Percentiles rank a stretch among this genome's conserved stretches.
Conservation (phyloP, 371 early-diverging fungal genomes). For the Lichtheimia ramosa region DNA sequence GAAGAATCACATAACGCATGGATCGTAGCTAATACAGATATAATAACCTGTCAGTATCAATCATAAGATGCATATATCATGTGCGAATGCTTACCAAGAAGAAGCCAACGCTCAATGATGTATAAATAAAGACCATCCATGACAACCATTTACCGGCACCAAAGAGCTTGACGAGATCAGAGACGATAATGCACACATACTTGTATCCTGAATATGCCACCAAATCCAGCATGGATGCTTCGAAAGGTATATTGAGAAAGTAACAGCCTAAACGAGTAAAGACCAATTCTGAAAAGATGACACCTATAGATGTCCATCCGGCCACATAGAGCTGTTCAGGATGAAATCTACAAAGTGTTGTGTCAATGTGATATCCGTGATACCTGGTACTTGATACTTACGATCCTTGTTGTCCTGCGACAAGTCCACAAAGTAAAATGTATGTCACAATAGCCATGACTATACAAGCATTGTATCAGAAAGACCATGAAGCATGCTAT, state of each 20-base stretch:
- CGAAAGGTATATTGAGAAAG: conserved; percentile 84
- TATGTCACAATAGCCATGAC: conserved; percentile 96
- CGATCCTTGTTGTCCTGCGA: conserved; percentile 64
- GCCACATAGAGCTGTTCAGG: conserved; percentile 92
- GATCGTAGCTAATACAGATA: conserved; percentile 82
- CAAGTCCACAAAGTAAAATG: conserved; percentile 84
- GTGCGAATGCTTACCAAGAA: conserved; percentile 29
- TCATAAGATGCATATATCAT: too few relatives aligned
- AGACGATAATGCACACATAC: conserved; percentile 80
- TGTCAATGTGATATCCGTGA: not conserved
- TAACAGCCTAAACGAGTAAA: conserved; percentile 87
- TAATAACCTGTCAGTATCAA: not conserved
- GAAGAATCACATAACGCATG: conserved; percentile 86
- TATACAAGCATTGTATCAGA: conserved; percentile 1
- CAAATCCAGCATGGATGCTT: conserved; percentile 86
- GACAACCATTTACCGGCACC: conserved; percentile 53
- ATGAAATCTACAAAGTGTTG: conserved; percentile 61
- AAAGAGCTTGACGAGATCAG: conserved; percentile 52
- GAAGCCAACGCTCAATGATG: conserved; percentile 80
- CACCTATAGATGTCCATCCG: conserved; percentile 82
- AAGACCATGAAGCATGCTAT: too few relatives aligned
- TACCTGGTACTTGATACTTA: conserved; percentile 19
- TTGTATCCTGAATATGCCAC: conserved; percentile 95
- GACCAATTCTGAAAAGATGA: conserved; percentile 81
- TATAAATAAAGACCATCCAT: conserved; percentile 73